phyloP scores from a whole-genome alignment of 163 green algal species.

The Coccomyxa subellipsoidea region DNA sequence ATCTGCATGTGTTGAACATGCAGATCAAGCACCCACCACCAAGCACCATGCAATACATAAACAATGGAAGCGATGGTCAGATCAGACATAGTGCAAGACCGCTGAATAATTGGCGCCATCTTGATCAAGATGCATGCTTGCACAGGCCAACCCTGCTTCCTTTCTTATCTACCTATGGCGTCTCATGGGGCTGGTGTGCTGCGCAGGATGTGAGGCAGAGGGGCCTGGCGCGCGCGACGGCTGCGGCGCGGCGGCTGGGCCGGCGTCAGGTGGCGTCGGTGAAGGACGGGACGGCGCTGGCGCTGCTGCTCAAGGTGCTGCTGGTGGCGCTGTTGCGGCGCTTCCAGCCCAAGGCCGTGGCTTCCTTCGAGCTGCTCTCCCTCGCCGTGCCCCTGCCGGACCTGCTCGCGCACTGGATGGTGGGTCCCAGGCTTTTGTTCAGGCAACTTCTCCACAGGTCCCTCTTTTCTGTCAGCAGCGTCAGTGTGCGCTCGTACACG shows the following conservation, averaged over 20 bases:
- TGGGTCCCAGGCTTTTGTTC: not conserved
- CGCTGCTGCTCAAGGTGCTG: conserved; percentile 13
- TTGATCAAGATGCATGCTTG: no score
- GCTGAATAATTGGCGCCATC: no score
- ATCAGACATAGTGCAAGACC: no score
- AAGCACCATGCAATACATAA: no score
- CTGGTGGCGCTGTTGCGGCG: conserved; percentile 23
- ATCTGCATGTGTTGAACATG: no score
- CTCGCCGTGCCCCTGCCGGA: conserved; percentile 12
- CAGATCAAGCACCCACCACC: no score
- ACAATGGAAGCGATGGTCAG: no score
- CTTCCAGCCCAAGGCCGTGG: not conserved
- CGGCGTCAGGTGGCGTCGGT: not conserved
- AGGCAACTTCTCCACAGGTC: not conserved
- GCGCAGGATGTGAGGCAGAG: not conserved
- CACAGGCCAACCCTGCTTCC: no score
- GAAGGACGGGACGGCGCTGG: not conserved
- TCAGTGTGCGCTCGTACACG: conserved; percentile 64
- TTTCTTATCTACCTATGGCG: no score
- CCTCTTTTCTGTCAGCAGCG: not conserved
- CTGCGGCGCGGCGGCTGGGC: not conserved
- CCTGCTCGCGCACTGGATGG: not conserved
- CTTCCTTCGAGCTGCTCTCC: not conserved
- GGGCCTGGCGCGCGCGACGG: not conserved
- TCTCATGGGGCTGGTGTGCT: no score